Percentiles rank a stretch among this genome's conserved stretches.
Conservation (phyloP, 2,329 filamentous ascomycete species). For the Botryotinia calthae region DNA sequence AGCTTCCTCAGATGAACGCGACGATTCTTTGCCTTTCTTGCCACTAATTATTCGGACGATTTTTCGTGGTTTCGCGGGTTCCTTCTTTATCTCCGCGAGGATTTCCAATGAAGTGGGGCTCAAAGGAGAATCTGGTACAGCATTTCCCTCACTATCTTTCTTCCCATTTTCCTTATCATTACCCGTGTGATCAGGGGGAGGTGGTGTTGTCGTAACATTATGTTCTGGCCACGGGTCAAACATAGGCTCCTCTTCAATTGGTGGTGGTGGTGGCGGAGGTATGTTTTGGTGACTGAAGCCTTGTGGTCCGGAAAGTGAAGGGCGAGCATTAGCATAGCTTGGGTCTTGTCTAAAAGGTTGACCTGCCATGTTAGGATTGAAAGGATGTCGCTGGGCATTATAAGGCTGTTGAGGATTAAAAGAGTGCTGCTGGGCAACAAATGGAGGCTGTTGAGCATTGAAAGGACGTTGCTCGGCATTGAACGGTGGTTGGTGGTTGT, state of each 20-base stretch:
- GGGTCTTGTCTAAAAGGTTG: conserved; percentile 35
- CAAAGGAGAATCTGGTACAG: conserved; percentile 20
- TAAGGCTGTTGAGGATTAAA: conserved; percentile 29
- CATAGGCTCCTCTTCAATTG: conserved; percentile 12
- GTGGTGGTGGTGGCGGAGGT: conserved; percentile 6
- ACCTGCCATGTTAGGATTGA: conserved; percentile 8
- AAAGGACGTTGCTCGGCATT: conserved; percentile 13
- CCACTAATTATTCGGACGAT: conserved; percentile 23
- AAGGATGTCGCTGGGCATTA: conserved; percentile 3
- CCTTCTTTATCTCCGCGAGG: conserved; percentile 31
- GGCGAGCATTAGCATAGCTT: conserved; percentile 34
- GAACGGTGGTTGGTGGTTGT: background rate
- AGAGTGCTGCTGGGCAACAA: conserved; percentile 33
- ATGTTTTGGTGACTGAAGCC: conserved; percentile 16
- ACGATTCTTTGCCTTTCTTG: conserved; percentile 29
- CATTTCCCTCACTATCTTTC: conserved; percentile 6
- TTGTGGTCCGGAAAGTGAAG: conserved; percentile 32
- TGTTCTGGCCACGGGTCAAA: conserved; percentile 20
- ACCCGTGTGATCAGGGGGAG: conserved; percentile 7
- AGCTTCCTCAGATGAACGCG: conserved; percentile 38
- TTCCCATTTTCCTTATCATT: conserved; percentile 12
- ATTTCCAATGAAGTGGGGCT: conserved; percentile 36
- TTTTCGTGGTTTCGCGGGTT: conserved; percentile 22
- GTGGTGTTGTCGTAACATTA: conserved; percentile 15
- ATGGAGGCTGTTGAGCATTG: conserved; percentile 26